Percentiles rank a stretch among this genome's conserved stretches.
Evolutionary conservation across 768 basidiomycete species (phyloP).

Genomic region (Leccinum pellstonianum): DNA sequence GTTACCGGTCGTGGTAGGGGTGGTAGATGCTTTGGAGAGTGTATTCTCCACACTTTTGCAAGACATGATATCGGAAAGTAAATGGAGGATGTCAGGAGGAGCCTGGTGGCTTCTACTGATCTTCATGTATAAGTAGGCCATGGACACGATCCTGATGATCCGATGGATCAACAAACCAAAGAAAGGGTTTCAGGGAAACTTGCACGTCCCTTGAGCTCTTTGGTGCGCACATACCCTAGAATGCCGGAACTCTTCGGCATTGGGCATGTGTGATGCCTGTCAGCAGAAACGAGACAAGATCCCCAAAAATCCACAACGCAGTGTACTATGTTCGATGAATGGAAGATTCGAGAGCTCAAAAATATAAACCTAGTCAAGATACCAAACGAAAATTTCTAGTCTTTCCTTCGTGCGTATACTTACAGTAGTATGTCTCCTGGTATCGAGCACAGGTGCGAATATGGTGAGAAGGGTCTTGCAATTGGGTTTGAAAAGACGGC

Average conservation of each 20-base stretch:
- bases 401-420: background rate
- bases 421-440: background rate
- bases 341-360: background rate
- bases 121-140: conserved; percentile 15
- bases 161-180: conserved; percentile 3
- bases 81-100: background rate
- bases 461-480: background rate
- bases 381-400: too few species aligned
- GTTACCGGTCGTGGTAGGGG: background rate
- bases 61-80: conserved; percentile 11
- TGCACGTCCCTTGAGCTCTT: background rate
- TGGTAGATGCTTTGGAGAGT: background rate
- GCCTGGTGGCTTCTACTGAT: background rate
- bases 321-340: background rate
- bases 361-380: too few species aligned
- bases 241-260: background rate
- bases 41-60: background rate
- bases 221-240: background rate
- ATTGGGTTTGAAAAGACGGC: background rate
- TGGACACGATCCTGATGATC: background rate
- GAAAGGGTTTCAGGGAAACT: background rate
- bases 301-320: background rate
- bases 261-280: background rate
- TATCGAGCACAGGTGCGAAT: background rate
- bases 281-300: background rate